Percentiles rank a stretch among this genome's conserved stretches.
These are phyloP conservation scores for Colletotrichum sidae DNA, from an alignment of 2,329 filamentous ascomycete genomes.

Conservation along the genomic window DNA sequence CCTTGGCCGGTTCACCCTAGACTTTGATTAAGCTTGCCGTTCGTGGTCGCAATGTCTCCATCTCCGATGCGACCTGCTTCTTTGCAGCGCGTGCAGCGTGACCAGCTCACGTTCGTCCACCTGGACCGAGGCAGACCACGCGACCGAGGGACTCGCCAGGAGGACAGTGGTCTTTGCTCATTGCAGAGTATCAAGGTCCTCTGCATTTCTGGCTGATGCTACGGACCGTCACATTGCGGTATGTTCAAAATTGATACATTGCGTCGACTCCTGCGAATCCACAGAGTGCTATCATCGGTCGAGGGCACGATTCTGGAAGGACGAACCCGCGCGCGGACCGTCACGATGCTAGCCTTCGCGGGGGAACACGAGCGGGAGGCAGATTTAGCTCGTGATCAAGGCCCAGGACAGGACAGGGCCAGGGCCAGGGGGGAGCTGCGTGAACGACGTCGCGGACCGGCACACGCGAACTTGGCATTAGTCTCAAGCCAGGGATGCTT, in stretches of 20 bases:
- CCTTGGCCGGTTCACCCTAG: background rate
- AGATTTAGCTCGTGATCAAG: constrained; percentile 9
- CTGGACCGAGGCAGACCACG: too few relatives aligned
- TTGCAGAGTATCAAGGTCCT: background rate
- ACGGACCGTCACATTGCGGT: constrained; percentile 3
- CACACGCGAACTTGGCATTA: constrained; percentile 24
- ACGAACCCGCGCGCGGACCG: background rate
- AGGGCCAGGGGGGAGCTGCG: background rate
- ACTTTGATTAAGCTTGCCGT: constrained; percentile 25
- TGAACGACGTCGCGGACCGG: background rate
- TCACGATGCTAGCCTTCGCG: background rate
- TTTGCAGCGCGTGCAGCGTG: background rate
- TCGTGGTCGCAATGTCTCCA: constrained; percentile 3
- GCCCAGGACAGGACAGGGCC: background rate
- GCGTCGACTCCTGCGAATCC: too few relatives aligned
- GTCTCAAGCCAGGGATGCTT: background rate
- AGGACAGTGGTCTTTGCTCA: too few relatives aligned
- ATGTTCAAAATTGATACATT: too few relatives aligned
- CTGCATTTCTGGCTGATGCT: background rate
- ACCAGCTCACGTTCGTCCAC: too few relatives aligned
- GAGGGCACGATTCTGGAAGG: constrained; percentile 22
- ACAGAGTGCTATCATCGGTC: constrained; percentile 6
- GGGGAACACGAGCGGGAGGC: constrained; percentile 24
- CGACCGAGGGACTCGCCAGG: too few relatives aligned
- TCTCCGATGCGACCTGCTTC: constrained; percentile 21